These are phyloP conservation scores for Tricholoma terreum DNA, from an alignment of 768 basidiomycete species.

Conservation along the genomic window DNA sequence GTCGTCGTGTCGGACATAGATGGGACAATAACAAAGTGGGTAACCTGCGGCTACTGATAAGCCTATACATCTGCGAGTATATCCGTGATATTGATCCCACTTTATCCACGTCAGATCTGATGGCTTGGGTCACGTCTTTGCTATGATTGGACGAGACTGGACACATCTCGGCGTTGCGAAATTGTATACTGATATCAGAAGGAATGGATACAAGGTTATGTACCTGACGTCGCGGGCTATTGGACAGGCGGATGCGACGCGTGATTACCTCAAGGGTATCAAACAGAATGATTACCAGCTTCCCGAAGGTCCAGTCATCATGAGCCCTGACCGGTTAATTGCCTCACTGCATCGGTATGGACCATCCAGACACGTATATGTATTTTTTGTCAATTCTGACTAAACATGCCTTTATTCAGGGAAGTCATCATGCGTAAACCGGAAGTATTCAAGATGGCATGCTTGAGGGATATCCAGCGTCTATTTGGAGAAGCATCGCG, in stretches of 20 bases:
- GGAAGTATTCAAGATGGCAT: conserved; percentile 99
- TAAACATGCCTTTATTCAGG: conserved; percentile 35
- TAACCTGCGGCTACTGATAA: background rate
- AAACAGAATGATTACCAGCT: conserved; percentile 94
- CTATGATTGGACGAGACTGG: conserved; percentile 98
- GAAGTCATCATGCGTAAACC: conserved; percentile 99
- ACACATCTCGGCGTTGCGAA: conserved; percentile 97
- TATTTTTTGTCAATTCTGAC: background rate
- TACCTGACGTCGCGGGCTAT: conserved; percentile 97
- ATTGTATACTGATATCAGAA: conserved; percentile 90
- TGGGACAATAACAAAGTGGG: conserved; percentile 97
- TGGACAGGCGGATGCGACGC: conserved; percentile 95
- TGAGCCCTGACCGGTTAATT: conserved; percentile 96
- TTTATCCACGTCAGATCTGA: conserved; percentile 63
- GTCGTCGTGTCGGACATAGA: conserved; percentile 98
- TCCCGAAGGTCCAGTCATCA: conserved; percentile 98
- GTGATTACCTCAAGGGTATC: conserved; percentile 92
- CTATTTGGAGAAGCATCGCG: conserved; percentile 72
- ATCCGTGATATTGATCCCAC: background rate
- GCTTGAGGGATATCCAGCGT: conserved; percentile 89
- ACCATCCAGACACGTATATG: background rate
- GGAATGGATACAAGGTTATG: conserved; percentile 97
- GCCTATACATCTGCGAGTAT: background rate
- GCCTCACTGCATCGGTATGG: conserved; percentile 88
- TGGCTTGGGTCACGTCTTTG: conserved; percentile 93